Conservation (phyloP, 192 early-diverging fungal genomes). For the Backusella sp. region DNA sequence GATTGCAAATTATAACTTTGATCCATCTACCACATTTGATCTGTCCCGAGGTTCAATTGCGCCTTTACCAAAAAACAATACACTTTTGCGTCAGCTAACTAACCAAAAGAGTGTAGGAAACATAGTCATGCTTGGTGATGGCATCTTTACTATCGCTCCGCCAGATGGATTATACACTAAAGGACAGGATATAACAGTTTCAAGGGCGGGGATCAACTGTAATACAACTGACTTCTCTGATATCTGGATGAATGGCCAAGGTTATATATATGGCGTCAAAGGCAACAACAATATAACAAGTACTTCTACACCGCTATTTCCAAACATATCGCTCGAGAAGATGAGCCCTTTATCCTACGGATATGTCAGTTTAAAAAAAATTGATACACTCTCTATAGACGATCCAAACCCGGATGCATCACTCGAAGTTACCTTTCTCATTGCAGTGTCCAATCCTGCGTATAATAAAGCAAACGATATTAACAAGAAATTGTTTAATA, state of each 20-base stretch:
- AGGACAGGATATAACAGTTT: not conserved
- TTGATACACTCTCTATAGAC: not conserved
- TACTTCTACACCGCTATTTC: not conserved
- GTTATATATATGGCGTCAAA: not conserved
- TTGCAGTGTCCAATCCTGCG: not conserved
- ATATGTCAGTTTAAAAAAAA: not conserved
- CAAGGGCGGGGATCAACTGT: not conserved
- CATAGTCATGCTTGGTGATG: not conserved
- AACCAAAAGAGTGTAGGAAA: not conserved
- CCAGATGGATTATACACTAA: not conserved
- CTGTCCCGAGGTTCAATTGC: not conserved
- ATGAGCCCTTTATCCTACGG: not conserved
- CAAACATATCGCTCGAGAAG: not conserved
- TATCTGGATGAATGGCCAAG: not conserved
- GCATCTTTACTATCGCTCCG: not conserved
- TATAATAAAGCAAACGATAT: not conserved
- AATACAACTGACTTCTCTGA: not conserved
- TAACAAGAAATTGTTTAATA: not conserved
- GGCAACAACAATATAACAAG: not conserved
- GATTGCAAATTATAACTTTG: not conserved
- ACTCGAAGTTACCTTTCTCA: not conserved
- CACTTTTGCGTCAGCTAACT: not conserved
- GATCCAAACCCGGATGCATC: not conserved
- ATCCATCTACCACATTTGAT: not conserved
- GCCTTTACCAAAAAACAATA: not conserved